These are phyloP conservation scores for Aaosphaeria arxii DNA, from an alignment of 2,329 filamentous ascomycete species.

Conservation along the genomic window DNA sequence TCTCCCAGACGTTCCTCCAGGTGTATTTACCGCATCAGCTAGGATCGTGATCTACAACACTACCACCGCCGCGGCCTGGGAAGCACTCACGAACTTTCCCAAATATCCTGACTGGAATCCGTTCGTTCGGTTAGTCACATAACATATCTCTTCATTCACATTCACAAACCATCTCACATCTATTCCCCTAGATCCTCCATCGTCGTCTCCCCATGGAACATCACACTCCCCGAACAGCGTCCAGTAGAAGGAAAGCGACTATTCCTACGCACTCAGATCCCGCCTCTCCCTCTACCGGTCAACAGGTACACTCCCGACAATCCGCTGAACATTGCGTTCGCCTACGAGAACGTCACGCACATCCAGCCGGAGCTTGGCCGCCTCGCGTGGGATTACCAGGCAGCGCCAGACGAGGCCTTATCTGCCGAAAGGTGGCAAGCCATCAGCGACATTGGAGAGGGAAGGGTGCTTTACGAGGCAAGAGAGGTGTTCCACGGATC, in stretches of 20 bases:
- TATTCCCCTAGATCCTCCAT: conserved; percentile 10
- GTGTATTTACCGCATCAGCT: conserved; percentile 26
- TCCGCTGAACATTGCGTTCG: conserved; percentile 16
- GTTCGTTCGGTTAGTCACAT: conserved; percentile 20
- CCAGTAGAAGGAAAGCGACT: conserved; percentile 20
- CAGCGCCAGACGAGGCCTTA: conserved; percentile 6
- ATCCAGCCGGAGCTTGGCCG: conserved; percentile 22
- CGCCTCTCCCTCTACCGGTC: conserved; percentile 26
- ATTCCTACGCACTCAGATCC: conserved; percentile 26
- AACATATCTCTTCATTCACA: neutral
- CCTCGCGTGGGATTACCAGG: conserved; percentile 22
- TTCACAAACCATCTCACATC: neutral
- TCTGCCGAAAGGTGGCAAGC: conserved; percentile 26
- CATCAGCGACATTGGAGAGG: conserved; percentile 19
- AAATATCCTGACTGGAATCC: conserved; percentile 30
- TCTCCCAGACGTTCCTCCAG: conserved; percentile 20
- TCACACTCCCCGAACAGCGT: conserved; percentile 20
- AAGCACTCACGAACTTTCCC: conserved; percentile 24
- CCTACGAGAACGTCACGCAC: conserved; percentile 26
- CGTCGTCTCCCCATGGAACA: conserved; percentile 15
- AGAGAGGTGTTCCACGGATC: conserved; percentile 24
- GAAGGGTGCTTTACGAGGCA: conserved; percentile 27
- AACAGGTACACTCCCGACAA: conserved; percentile 22
- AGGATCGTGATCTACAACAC: conserved; percentile 21
- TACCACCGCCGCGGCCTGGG: conserved; percentile 21